phyloP scores from a whole-genome alignment of 345 rosid species.

The Lepidium africanum region DNA sequence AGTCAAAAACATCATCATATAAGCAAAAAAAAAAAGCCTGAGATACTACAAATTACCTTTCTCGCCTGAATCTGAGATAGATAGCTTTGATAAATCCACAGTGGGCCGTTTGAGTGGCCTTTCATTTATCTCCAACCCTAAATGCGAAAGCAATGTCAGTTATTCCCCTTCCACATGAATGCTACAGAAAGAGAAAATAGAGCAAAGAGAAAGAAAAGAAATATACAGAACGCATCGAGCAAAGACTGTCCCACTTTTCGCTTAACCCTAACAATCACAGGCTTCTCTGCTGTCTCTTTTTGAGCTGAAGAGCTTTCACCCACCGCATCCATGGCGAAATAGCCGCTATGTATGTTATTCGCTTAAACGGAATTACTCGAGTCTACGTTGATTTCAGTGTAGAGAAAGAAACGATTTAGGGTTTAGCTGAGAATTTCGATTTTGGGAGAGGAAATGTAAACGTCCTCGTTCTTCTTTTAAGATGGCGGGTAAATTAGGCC shows the following conservation, averaged over 20 bases:
- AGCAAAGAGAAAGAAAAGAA: not conserved
- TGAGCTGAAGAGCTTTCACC: conserved; percentile 34
- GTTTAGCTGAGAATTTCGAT: too few species aligned
- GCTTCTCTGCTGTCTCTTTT: conserved; percentile 32
- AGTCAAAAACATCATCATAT: not conserved
- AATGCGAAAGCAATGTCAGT: not conserved
- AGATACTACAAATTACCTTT: conserved; percentile 31
- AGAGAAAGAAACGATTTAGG: too few species aligned
- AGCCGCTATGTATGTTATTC: too few species aligned
- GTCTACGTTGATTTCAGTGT: not conserved
- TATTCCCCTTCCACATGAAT: not conserved
- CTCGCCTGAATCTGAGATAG: conserved; percentile 35
- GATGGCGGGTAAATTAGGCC: not conserved
- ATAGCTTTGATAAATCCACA: conserved; percentile 48
- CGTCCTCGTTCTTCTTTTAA: not conserved
- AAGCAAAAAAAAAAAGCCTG: not conserved
- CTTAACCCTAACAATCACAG: conserved; percentile 61
- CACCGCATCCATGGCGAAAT: conserved; percentile 23
- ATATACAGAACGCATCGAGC: conserved; percentile 59
- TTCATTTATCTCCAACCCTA: conserved; percentile 86
- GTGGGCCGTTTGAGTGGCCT: conserved; percentile 53
- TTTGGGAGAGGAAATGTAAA: not conserved
- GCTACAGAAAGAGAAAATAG: not conserved
- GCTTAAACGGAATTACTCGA: too few species aligned
- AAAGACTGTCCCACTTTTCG: conserved; percentile 42